Evolutionary conservation across 1,284 basidiomycete genomes (phyloP).

Genomic region (Thecaphora frezii): DNA sequence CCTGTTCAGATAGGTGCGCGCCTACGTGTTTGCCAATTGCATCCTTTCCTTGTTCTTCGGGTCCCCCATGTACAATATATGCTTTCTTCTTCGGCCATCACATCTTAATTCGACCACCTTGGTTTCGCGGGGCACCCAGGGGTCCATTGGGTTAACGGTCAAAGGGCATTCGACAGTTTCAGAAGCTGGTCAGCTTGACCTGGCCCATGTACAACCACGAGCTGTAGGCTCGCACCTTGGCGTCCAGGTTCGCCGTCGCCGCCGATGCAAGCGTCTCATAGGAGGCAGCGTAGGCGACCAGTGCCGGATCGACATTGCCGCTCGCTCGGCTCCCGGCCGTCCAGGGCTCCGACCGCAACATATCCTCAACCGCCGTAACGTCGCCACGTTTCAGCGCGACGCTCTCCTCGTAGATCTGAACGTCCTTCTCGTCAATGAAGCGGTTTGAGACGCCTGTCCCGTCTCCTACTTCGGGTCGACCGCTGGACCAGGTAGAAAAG

Average conservation of each 20-base stretch:
- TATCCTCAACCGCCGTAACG: constrained; percentile 10
- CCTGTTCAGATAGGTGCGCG: constrained; percentile 46
- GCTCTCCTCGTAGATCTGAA: constrained; percentile 40
- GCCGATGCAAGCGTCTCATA: not conserved
- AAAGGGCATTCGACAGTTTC: no score
- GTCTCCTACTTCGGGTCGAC: no score
- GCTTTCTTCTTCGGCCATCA: no score
- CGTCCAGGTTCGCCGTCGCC: constrained; percentile 9
- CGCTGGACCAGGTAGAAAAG: no score
- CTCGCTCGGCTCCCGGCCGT: not conserved
- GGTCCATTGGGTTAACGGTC: no score
- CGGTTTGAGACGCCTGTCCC: constrained; percentile 6
- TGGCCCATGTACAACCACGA: constrained; percentile 38
- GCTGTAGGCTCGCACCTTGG: constrained; percentile 33
- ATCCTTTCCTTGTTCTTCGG: no score
- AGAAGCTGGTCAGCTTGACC: no score
- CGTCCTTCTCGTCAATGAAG: constrained; percentile 35
- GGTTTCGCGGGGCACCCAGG: no score
- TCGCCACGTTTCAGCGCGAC: constrained; percentile 17
- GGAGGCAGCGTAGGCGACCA: constrained; percentile 13
- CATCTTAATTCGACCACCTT: no score
- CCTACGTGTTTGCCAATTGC: no score
- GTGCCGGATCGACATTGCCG: constrained; percentile 22
- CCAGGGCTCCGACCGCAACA: constrained; percentile 5
- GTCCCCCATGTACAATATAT: no score